Base-by-base conservation (phyloP, 257 asterid species). In the Voacanga thouarsii region DNA sequence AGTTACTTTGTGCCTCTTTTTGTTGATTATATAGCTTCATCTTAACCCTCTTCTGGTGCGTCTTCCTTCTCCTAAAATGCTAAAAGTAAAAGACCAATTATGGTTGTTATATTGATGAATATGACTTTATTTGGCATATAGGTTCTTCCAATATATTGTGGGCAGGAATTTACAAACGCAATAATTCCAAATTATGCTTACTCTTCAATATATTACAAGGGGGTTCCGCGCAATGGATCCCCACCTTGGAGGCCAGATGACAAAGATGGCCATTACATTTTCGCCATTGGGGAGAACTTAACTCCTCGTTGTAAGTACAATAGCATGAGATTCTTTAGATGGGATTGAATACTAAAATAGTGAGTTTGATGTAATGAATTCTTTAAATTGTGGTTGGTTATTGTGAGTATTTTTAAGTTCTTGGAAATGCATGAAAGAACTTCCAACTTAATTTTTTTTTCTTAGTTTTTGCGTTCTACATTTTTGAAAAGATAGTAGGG, bases 171-270 rank as follows among this genome's bases (percentile, higher is more conserved):
- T 84, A 43, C 78, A 43, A 84, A 72, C 76, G 96, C 86, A 74
- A 43, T 85, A 37, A 80, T 85, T 77, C 84, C 95, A 63, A 91
- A 84, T 81, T 89, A 89, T 83, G 92, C 92, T 19, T 84, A 89
- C 86, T 91, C 98, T 53, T 90, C 98, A 55, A 87, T 89, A 64
- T 93, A 89, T 88, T 89, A 86, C 87, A 91, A 90, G 77, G 96
- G 94, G 79, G 78, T 91, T 79, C 86, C 90, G 43, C 89, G 82
- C 63, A 89, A 81, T 82, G 92, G 90, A 56, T 93, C 98, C 82
- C 98, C 97, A 59, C 97, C 98, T 18, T 88, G 89, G 94, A 88
- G 98, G 80, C 82, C 90, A 49, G 96, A 93, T 83, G 98, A 91
- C 84, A 91, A 91, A 84, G 98, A 93, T 79, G 97, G 98, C 28